phyloP scores from a whole-genome alignment of 495 filamentous ascomycete genomes.

The Aspergillus biplanus region DNA sequence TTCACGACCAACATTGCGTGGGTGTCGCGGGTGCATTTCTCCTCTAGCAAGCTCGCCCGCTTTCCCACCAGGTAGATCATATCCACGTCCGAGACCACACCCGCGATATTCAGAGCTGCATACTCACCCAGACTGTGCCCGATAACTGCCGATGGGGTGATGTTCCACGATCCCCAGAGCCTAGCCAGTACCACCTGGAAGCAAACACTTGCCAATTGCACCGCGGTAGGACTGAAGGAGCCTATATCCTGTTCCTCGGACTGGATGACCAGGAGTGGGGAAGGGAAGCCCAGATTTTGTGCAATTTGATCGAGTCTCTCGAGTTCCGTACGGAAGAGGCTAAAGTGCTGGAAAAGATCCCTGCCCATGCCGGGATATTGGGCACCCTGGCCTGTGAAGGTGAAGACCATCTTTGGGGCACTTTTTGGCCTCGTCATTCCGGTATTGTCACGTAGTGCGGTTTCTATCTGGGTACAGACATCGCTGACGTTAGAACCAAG shows the following conservation, averaged over 20 bases:
- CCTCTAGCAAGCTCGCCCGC: not conserved
- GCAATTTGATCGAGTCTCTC: conserved; percentile 34
- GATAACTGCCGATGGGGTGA: not conserved
- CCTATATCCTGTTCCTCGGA: not conserved
- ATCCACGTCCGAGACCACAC: not conserved
- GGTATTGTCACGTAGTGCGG: not conserved
- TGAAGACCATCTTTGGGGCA: conserved; percentile 52
- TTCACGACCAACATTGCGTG: conserved; percentile 1
- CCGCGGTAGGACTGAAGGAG: not conserved
- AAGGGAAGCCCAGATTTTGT: conserved; percentile 35
- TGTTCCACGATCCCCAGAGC: not conserved
- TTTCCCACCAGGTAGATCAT: conserved; percentile 6
- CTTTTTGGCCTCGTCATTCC: not conserved
- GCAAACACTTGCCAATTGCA: not conserved
- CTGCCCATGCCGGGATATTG: conserved; percentile 47
- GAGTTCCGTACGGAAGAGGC: conserved; percentile 34
- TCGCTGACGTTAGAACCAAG: not conserved
- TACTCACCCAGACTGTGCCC: conserved; percentile 5
- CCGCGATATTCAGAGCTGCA: conserved; percentile 1
- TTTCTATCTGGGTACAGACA: not conserved
- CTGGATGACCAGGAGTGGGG: conserved; percentile 26
- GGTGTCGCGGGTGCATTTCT: not conserved
- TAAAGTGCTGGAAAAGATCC: conserved; percentile 30
- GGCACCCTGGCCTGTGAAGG: conserved; percentile 72
- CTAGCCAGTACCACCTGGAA: not conserved